A percentile compares a stretch with the other conserved stretches of the same genome.
These are phyloP conservation scores for Oryza meyeriana DNA, from an alignment of 176 grass and related monocot species.

Conservation along the genomic window DNA sequence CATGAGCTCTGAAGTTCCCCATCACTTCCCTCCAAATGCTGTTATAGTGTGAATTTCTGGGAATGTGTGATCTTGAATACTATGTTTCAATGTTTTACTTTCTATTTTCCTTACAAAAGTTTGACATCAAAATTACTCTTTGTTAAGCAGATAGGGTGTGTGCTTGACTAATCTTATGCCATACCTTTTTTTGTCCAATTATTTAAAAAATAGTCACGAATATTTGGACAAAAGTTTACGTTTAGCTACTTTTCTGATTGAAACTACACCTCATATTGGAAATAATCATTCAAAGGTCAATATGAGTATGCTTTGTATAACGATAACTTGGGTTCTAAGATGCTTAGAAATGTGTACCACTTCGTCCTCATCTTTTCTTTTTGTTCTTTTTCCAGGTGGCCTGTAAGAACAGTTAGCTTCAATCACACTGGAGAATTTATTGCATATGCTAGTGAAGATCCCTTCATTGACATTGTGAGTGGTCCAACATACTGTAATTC, in stretches of 20 bases:
- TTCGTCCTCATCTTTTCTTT: neutral
- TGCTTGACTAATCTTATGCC: conserved; percentile 10
- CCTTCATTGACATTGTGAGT: conserved; percentile 98
- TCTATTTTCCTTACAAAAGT: neutral
- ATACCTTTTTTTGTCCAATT: neutral
- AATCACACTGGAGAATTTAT: conserved; percentile 87
- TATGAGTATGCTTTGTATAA: neutral
- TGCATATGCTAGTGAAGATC: conserved; percentile 95
- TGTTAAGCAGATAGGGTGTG: neutral
- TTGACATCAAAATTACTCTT: neutral
- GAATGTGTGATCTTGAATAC: neutral
- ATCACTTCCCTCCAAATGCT: neutral
- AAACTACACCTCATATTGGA: neutral
- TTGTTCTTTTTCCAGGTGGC: conserved; percentile 56
- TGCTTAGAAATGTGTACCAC: neutral
- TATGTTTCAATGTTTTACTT: neutral
- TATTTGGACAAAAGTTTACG: neutral
- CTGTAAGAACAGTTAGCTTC: conserved; percentile 97
- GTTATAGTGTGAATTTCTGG: neutral
- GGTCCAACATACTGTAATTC: conserved; percentile 6
- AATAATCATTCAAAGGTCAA: neutral
- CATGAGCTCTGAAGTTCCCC: neutral
- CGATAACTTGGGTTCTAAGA: conserved; percentile 10
- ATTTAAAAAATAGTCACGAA: neutral
- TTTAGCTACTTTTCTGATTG: neutral